Base-by-base conservation (phyloP, 1,284 basidiomycete genomes). In the Sphaerobolus stellatus region DNA sequence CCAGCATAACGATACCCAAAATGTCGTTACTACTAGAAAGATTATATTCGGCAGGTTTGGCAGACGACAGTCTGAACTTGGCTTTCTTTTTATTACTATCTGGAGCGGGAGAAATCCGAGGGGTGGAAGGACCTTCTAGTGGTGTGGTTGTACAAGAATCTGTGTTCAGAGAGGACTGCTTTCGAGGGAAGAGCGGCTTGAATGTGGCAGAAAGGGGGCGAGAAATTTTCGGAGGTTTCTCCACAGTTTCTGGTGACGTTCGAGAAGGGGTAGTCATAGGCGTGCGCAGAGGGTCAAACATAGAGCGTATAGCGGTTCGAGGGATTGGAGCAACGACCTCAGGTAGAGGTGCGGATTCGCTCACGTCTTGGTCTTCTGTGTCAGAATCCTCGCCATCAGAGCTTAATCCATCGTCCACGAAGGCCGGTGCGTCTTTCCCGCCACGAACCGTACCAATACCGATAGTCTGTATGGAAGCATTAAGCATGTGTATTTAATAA, bases 1-100 rank as follows among this genome's bases (percentile, higher is more conserved):
- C 84, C 22, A 95, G 71, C 84, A 97, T 92, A 45, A 97, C 94
- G 57, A 99, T 94, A 1, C 97, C 96, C 2, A 97, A 74, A 43
- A 98, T 88, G 65, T 97, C 94, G 55, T 83, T 79, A 48, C 67
- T 78, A 1, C 84, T 78, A 33, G 82, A 82, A 62, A 93, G 84
- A 63, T 87, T 86, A 70, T 80, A 93, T 30, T 74, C 74, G 2
- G 62, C 66, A 20, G 65, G 73, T 52, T 70, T 71, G 54, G 59
- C 58, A 44, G 36, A 59, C 61, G 57, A 58, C 13, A 48, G 43
- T 34, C 54, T 38, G 46, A 60, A 57, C 64, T 75, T 76, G 47
- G 68, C 59, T 52, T 61, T 62, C 45, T 63, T 65, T 43, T 59
- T 63, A 54, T 48, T 47, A 51, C 40, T 53, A 52, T 29, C 58